Base-by-base conservation (phyloP, 495 filamentous ascomycete species). In the Xylaria flabelliformis region DNA sequence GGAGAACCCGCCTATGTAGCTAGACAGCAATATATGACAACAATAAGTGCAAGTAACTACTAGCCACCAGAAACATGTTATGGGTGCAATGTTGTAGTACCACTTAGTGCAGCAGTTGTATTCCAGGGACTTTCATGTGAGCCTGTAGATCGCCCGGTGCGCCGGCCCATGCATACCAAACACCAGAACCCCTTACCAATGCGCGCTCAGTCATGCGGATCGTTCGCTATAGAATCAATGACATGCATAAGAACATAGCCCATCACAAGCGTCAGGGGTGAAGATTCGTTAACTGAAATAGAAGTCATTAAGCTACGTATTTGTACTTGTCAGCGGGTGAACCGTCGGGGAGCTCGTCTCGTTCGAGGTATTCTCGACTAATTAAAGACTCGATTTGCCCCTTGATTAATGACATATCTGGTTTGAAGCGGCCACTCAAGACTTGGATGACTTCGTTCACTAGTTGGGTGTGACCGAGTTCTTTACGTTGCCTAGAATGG, bases 381-480 rank as follows among this genome's bases (percentile, higher is more conserved):
- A 99, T 96, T 73, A 99, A 81, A 75, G 91, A 92, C 79, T 99
- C 96, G 70, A 99, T 93, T n/a, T 92, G 89, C 77, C 89, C 91
- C 85, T 99, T 99, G 82, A 98, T 91, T 87, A 98, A 93, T 50
- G 87, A 86, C 42, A 98, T 86, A 71, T 98, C 95, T 0, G 96
- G 97, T 70, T 91, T 91, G 83, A 99, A 99, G 65, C 95, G 91
- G 32, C 84, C 78, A 1, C 88, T 84, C 3, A 98, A 85, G 78
- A 97, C 93, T 58, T 86, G 84, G 69, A 99, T 91, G 13, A 96
- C 93, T 81, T 98, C 97, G 32, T 86, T 89, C 59, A 96, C 88
- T 42, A 99, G 89, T 67, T 94, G 88, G 34, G 91, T 89, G 77
- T 99, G 97, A 3, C 84, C 80, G 32, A 97, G 86, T 58, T 90